Conservation (phyloP, 345 rosid genomes). For the Gossypium turneri region DNA sequence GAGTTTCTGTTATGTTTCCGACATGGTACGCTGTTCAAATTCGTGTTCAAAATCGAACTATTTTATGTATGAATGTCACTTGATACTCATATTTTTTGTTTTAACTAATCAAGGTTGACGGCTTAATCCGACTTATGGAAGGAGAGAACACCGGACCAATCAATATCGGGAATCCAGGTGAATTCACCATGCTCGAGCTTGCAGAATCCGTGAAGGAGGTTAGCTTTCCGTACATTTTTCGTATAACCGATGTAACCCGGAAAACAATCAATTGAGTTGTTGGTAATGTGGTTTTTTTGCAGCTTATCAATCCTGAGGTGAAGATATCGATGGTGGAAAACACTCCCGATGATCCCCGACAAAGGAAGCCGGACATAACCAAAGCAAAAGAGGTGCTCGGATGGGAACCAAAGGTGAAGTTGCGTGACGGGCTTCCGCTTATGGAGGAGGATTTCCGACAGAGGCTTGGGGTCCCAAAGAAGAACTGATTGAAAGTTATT, state of each 20-base stretch:
- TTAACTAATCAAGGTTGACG: conserved; percentile 61
- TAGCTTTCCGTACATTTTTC: conserved; percentile 11
- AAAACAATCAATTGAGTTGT: neutral
- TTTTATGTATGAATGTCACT: neutral
- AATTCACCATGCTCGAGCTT: conserved; percentile 83
- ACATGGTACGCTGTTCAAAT: conserved; percentile 54
- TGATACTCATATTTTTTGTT: neutral
- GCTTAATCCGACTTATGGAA: conserved; percentile 87
- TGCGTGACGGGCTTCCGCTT: conserved; percentile 81
- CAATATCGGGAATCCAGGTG: conserved; percentile 92
- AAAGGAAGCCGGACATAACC: conserved; percentile 84
- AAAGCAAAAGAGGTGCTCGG: conserved; percentile 80
- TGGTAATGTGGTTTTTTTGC: conserved; percentile 19
- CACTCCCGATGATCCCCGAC: conserved; percentile 94
- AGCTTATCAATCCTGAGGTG: conserved; percentile 77
- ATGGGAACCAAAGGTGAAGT: conserved; percentile 87
- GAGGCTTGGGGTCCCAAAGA: conserved; percentile 59
- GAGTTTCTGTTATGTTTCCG: conserved; percentile 96
- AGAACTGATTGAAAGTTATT: conserved; percentile 29
- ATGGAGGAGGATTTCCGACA: conserved; percentile 92
- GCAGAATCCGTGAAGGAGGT: conserved; percentile 95
- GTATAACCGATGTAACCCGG: neutral
- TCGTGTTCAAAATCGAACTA: neutral
- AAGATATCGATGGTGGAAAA: conserved; percentile 71
- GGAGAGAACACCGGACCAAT: conserved; percentile 93